phyloP scores from a whole-genome alignment of 2,329 filamentous ascomycete genomes.

The Neofusicoccum cordaticola region DNA sequence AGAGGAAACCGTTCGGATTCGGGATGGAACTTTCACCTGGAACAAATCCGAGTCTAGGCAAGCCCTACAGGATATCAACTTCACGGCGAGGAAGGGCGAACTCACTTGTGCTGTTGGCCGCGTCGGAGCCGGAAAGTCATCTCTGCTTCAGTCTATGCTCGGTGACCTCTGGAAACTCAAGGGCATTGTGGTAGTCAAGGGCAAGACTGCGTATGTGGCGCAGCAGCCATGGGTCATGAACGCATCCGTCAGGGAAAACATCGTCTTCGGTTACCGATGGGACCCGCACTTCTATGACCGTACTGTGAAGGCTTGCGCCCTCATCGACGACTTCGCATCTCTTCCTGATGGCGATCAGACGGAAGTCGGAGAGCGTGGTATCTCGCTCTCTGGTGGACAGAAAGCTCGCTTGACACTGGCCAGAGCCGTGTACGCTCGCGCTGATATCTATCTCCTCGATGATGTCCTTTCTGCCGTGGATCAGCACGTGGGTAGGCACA shows the following conservation, averaged over 20 bases:
- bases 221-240: conserved; percentile 98
- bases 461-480: conserved; percentile 97
- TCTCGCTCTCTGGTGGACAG: conserved; percentile 92
- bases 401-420: conserved; percentile 91
- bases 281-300: conserved; percentile 92
- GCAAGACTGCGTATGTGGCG: conserved; percentile 83
- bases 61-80: conserved; percentile 78
- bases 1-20: conserved; percentile 81
- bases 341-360: conserved; percentile 96
- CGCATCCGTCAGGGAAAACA: conserved; percentile 94
- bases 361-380: conserved; percentile 92
- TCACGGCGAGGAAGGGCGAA: conserved; percentile 87
- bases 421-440: conserved; percentile 89
- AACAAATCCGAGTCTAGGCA: conserved; percentile 70
- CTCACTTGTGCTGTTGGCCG: conserved; percentile 89
- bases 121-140: conserved; percentile 95
- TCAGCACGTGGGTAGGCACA: conserved; percentile 90
- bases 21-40: conserved; percentile 91
- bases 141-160: conserved; percentile 80
- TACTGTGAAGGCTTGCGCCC: conserved; percentile 85
- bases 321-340: conserved; percentile 85
- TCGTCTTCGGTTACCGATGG: conserved; percentile 91
- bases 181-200: conserved; percentile 78
- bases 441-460: conserved; percentile 94
- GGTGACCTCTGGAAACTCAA: conserved; percentile 89